Evolutionary conservation across 768 basidiomycete genomes (phyloP).

Genomic region (Psilocybe cyanescens): DNA sequence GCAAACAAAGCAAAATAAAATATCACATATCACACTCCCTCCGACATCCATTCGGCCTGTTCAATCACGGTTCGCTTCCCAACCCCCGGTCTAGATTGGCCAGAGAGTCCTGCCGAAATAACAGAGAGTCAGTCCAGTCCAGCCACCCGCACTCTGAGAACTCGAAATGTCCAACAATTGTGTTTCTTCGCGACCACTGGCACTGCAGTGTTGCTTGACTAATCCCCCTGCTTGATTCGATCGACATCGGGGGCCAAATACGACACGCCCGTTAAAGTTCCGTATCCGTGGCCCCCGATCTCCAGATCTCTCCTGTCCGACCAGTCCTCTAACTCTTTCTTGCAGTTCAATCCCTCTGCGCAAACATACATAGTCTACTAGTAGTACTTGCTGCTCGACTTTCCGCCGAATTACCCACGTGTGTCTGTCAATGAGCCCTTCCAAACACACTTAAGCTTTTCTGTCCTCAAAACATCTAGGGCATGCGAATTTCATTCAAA

Average conservation of each 20-base stretch:
- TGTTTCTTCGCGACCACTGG: no score
- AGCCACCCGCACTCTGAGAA: background rate
- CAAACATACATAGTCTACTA: background rate
- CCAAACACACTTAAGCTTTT: background rate
- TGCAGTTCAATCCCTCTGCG: background rate
- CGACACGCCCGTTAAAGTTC: conserved; percentile 19
- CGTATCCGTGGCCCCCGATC: conserved; percentile 23
- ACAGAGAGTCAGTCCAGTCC: background rate
- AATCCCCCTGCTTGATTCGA: conserved; percentile 18
- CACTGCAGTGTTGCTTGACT: conserved; percentile 10
- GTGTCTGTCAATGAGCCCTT: background rate
- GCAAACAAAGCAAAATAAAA: conserved; percentile 20
- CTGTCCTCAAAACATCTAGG: background rate
- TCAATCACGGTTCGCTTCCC: conserved; percentile 1
- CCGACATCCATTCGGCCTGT: conserved; percentile 17
- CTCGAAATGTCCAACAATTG: background rate
- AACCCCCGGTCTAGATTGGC: background rate
- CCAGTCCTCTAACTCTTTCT: background rate
- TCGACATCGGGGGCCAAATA: conserved; percentile 4
- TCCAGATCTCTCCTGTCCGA: conserved; percentile 1
- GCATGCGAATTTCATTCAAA: conserved; percentile 11
- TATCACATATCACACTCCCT: conserved; percentile 4
- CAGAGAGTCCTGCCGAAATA: background rate
- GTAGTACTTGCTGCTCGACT: background rate
- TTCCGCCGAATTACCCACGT: background rate